Base-by-base conservation (phyloP, 1,284 basidiomycete species). In the Sanghuangporus sanghuang region DNA sequence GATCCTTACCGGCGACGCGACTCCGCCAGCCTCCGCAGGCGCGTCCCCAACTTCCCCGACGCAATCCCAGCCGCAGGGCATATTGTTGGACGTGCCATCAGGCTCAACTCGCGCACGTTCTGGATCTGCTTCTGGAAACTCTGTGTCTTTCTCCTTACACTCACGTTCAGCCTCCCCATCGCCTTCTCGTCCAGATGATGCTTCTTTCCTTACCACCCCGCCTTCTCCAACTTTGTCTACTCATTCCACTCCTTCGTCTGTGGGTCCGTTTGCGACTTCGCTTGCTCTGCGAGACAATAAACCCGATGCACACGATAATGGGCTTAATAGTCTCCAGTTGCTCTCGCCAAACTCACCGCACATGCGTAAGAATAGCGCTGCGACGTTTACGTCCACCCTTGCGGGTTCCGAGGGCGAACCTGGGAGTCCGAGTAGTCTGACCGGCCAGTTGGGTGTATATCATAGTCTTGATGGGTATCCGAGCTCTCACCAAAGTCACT, bases 161-260 rank as follows among this genome's bases (percentile, higher is more conserved):
- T 57, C 56, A 44, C 59, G 59, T 42, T 57, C 63, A 5, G 49
- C 59, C n/a, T 61, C 59, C 5, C 63, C 63, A 11, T 57, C 63
- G 0, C 57, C 63, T 16, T 61, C 59, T 12, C 46, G 44, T n/a
- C 44, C 46, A 21, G 59, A 64, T 36, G 63, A 61, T 53, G 38
- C 53, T 53, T 62, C 65, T 68, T 16, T 72, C 73, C 35, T 81
- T 80, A 75, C 71, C 1, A 49, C 69, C 3, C 89, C 88, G 0
- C 87, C 89, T 0, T 91, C 89, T 0, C 89, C 89, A 1, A 90
- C 90, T 0, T 78, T 90, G 9, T 90, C 90, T 0, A 81, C 79
- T 1, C 79, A 77, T 40, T 89, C 86, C 2, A 84, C 83, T 0
- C 79, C 82, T 39, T 64, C 63, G 23, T 53, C 56, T 11, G 23